Conservation (phyloP, 176 grass and related monocot species). For the Lolium perenne region DNA sequence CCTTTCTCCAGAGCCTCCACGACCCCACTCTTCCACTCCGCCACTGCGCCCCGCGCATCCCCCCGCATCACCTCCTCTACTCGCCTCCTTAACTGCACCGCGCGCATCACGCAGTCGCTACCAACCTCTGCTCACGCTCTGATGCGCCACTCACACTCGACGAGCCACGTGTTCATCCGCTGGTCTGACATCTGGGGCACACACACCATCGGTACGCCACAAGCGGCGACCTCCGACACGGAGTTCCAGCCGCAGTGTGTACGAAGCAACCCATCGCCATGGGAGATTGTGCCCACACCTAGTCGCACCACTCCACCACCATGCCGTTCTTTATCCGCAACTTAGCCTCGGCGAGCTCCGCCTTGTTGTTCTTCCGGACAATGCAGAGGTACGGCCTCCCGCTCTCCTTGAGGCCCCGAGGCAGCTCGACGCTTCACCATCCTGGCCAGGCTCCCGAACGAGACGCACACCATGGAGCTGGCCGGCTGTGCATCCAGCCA, state of each 20-base stretch:
- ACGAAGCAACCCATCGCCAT: too few species aligned
- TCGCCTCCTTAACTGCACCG: too few species aligned
- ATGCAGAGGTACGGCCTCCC: slow-evolving; percentile 49
- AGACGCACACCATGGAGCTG: slow-evolving; percentile 45
- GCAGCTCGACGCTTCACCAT: slow-evolving; percentile 35
- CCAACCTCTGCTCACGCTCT: slow-evolving; percentile 40
- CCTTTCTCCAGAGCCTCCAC: slow-evolving; percentile 28
- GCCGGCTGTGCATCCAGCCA: slow-evolving; percentile 33
- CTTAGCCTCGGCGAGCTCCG: neutral
- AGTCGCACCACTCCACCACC: too few species aligned
- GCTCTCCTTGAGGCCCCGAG: slow-evolving; percentile 28
- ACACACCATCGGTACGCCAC: too few species aligned
- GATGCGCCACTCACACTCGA: slow-evolving; percentile 39
- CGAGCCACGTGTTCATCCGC: too few species aligned
- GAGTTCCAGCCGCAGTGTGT: too few species aligned
- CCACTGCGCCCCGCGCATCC: slow-evolving; percentile 25
- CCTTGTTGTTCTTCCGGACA: slow-evolving; percentile 54
- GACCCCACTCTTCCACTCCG: slow-evolving; percentile 43
- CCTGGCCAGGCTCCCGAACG: neutral
- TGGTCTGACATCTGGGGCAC: too few species aligned
- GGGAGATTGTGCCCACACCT: too few species aligned
- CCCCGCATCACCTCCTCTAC: neutral
- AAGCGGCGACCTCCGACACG: too few species aligned
- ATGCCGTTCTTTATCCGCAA: too few species aligned
- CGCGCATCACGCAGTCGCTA: slow-evolving; percentile 35